Base-by-base conservation (phyloP, 23 red algal species). In the Agarophyton chilense region DNA sequence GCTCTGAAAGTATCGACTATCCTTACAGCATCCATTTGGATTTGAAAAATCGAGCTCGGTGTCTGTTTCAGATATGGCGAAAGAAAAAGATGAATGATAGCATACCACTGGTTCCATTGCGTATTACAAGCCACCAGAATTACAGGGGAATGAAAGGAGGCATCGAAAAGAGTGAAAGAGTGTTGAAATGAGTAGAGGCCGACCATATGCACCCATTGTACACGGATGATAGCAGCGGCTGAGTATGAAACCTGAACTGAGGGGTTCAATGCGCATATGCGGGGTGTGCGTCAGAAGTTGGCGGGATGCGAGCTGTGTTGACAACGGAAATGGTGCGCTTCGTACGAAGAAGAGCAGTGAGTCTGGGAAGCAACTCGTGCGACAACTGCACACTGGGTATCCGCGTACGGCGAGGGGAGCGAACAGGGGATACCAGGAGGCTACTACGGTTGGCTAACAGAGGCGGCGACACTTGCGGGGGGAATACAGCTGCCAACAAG, bases 231-330 rank as follows among this genome's bases (percentile, higher is more conserved):
- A 21, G 24, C 8, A 8, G 17, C 22, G 29, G 22, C 19, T 10
- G 55, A 4, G 55, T 58, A 58, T 25, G 29, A 28, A 58, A 58
- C 22, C 14, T 2, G 55, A 28, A 1, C 29, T 58, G 55, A 58
- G 55, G 55, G 29, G 10, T 42, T n/a, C 18, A 42, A 70, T 4
- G 38, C 64, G 64, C 64, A 70, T 70, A 70, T 70, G 64, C 64
- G 28, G 21, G 1, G 6, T 19, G 35, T 17, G 0, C 40, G 64
- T 70, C 64, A 14, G 40, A 29, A 70, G 34, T 70, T 21, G 7
- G 36, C 32, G 1, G 3, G 9, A 14, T 2, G 38, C 5, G 19
- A 4, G 34, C 19, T 19, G 0, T 42, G 64, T 70, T 70, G 64
- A 40, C 64, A 42, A 2, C 10, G n/a, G 10, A n/a, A 70, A 42